These are phyloP conservation scores for Hyphodiscus hymeniophilus DNA, from an alignment of 495 filamentous ascomycete genomes.

Conservation along the genomic window DNA sequence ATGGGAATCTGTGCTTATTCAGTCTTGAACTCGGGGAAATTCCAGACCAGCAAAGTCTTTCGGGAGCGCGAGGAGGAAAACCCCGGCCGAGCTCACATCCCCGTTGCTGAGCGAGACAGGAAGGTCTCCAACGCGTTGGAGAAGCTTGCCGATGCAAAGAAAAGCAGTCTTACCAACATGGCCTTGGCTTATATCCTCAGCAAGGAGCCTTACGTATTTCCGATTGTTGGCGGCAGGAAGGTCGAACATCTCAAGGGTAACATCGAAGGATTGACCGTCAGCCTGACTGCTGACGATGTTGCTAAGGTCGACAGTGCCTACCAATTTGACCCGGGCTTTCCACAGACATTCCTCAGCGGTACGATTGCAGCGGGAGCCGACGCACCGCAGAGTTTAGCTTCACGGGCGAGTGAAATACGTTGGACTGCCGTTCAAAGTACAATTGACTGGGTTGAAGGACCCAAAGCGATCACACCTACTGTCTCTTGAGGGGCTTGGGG, in stretches of 20 bases:
- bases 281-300: conserved; percentile 47
- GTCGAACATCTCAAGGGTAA: conserved; percentile 57
- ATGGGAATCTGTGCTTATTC: conserved; percentile 55
- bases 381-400: no score
- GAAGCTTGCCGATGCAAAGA: conserved; percentile 42
- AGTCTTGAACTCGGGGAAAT: conserved; percentile 43
- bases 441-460: no score
- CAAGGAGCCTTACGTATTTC: conserved; percentile 44
- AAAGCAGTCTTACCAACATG: conserved; percentile 32
- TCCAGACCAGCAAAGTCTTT: conserved; percentile 37
- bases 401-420: no score
- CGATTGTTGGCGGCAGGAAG: conserved; percentile 49
- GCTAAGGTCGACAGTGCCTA: conserved; percentile 43
- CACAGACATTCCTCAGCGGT: conserved; percentile 35
- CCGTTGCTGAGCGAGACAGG: conserved; percentile 28
- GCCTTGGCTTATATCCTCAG: conserved; percentile 48
- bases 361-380: background rate
- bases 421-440: no score
- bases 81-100: conserved; percentile 27
- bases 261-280: conserved; percentile 48
- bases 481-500: no score
- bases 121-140: conserved; percentile 37
- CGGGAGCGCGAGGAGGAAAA: conserved; percentile 27
- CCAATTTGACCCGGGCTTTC: conserved; percentile 46
- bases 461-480: no score